Evolutionary conservation across 2,329 filamentous ascomycete species (phyloP), one percentile per base, ranked within the genome.

Genomic region (Penicillium polonicum): DNA sequence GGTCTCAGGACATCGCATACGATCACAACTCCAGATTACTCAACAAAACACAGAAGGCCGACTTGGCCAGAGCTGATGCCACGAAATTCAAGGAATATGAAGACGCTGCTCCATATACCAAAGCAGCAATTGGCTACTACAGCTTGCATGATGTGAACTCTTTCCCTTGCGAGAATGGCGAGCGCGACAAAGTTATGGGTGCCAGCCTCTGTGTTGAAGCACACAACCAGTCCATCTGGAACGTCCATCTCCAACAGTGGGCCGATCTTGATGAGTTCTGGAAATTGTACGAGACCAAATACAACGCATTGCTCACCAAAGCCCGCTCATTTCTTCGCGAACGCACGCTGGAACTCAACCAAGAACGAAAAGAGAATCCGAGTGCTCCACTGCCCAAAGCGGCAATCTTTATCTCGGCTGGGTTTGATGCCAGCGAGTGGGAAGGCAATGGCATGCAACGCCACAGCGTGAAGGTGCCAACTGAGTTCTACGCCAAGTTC

Each of bases 131-230:
- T 67, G 94, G 92, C 10, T 99, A 99, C 72, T 97, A 96, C 74
- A 97, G 92, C 72, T 74, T 99, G 43, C 94, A 99, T 73, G 94
- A 99, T 70, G 97, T 99, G 78, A 97, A 99, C 75, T 97, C 93
- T 0, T 99, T 95, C 70, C 94, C 95, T 0, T 99, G 94, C 72
- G 94, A 99, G 73, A 85, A 84, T 71, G 94, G 93, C n/a, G 93
- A 97, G 60, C 85, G 89, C 57, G 91, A 94, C 23, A 97, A 97
- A 75, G 88, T 97, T 51, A 91, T 89, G 70, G 96, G 93, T 67
- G 94, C 95, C 2, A 97, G 92, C 77, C 78, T 97, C 27, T 97
- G 95, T 72, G 88, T 99, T 61, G 92, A 97, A 68, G 92, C 93
- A 0, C 94, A 99, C 71, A 89, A 91, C 1, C 94, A 99, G 73